A percentile compares a stretch with the other conserved stretches of the same genome.
Conservation (phyloP, 1,139 yeast genomes). For the Candida smagusa region DNA sequence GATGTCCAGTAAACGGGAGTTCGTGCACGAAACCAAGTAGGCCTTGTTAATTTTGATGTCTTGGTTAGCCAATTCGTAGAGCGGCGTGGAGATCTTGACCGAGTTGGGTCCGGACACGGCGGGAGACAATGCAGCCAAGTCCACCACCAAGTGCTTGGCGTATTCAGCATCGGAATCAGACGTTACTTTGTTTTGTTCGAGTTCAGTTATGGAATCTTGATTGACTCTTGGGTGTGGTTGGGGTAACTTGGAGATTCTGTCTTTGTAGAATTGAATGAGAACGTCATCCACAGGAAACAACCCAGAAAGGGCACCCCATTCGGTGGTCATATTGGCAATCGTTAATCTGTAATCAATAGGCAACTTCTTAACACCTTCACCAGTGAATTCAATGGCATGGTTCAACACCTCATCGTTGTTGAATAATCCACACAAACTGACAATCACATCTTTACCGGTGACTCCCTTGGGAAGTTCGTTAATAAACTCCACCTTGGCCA, state of each 20-base stretch:
- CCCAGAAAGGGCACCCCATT: conserved; percentile 99
- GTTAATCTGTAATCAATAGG: conserved; percentile 91
- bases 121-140: conserved; percentile 83
- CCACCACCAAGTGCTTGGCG: conserved; percentile 83
- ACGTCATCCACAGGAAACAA: conserved; percentile 88
- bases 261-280: conserved; percentile 71
- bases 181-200: conserved; percentile 41
- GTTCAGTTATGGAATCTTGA: conserved; percentile 47
- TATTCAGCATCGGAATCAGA: conserved; percentile 80
- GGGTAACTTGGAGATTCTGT: conserved; percentile 62
- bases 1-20: conserved; percentile 88
- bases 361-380: conserved; percentile 72
- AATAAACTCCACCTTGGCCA: conserved; percentile 84
- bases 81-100: conserved; percentile 82
- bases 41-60: conserved; percentile 86
- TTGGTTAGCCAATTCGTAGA: conserved; percentile 68
- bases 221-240: conserved; percentile 87
- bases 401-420: conserved; percentile 95
- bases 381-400: conserved; percentile 95
- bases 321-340: conserved; percentile 98
- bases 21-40: conserved; percentile 95
- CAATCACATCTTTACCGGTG: conserved; percentile 95
- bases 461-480: conserved; percentile 84
- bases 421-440: conserved; percentile 91
- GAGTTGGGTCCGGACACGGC: conserved; percentile 96